Evolutionary conservation across 495 filamentous ascomycete species (phyloP), one percentile per base, ranked within the genome.

Genomic region (Neurospora sp.): DNA sequence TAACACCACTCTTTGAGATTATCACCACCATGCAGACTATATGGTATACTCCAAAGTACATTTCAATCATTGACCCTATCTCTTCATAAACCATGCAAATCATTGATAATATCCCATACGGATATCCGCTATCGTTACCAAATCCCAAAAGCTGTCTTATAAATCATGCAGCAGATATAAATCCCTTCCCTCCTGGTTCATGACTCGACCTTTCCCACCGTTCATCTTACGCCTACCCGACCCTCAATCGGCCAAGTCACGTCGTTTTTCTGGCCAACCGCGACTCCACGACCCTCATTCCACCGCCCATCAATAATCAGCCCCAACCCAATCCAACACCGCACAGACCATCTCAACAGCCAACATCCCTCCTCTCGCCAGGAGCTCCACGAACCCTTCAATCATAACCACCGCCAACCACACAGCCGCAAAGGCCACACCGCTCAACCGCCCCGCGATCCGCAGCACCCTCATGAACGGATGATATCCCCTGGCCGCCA

Each of bases 241-340:
- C 35, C 35, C 35, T 35, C 35, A 35, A 35, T 5, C 4, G 35
- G 35, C 35, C 35, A 14, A 14, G 1, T 27, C 46, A 27, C 12
- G 10, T 5, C 54, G 1, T 35, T 18, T 2, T 14, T 1, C 12
- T 5, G 27, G 12, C 14, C 3, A 35, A 35, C 27, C 27, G 12
- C 54, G 27, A 59, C 20, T 54, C 11, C 46, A 12, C 10, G 23
- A 62, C 10, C 9, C 10, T 31, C 20, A 31, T 31, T 9, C 27
- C 54, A 62, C 27, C 11, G 0, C 14, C 14, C 14, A 39, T 76
- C 48, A 82, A 75, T 79, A 81, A 48, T 78, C 80, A 6, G 79
- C 79, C 23, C 80, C 80, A 5, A 80, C 76, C 80, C 80, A 82
- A 62, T 82, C 80, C 72, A 81, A 48, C 20, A 79, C 71, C 5